A percentile compares a stretch with the other conserved stretches of the same genome.
phyloP scores from a whole-genome alignment of 139 green algal genomes.

The Coelastrella sp. region DNA sequence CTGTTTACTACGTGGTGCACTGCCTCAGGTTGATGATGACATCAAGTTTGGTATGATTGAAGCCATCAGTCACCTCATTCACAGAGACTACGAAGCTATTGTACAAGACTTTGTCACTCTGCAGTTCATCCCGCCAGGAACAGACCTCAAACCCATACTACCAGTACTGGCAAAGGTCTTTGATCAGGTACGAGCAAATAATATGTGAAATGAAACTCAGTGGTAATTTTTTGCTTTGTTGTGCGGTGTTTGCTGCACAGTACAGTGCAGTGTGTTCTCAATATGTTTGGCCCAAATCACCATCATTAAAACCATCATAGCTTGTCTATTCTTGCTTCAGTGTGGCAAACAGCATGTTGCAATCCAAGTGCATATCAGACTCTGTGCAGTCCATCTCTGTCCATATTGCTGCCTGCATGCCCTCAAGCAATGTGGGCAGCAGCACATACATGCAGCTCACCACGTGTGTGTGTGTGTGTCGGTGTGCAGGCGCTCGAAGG shows the following conservation, averaged over 20 bases:
- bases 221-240: too few relatives aligned
- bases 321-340: too few relatives aligned
- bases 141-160: constrained; percentile 95
- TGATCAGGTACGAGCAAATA: constrained; percentile 46
- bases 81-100: constrained; percentile 98
- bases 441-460: neutral
- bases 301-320: too few relatives aligned
- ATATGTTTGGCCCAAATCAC: too few relatives aligned
- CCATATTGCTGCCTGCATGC: neutral
- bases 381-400: neutral
- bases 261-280: too few relatives aligned
- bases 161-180: constrained; percentile 89
- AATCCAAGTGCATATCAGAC: too few relatives aligned
- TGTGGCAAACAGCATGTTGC: too few relatives aligned
- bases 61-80: constrained; percentile 98
- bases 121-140: constrained; percentile 96
- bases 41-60: constrained; percentile 99
- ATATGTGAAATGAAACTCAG: neutral
- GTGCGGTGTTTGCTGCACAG: too few relatives aligned
- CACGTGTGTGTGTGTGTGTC: neutral
- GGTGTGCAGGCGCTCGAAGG: constrained; percentile 79
- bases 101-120: constrained; percentile 98
- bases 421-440: neutral
- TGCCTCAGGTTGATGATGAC: constrained; percentile 80
- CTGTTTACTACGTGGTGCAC: too few relatives aligned